Base-by-base conservation (phyloP, 2,329 filamentous ascomycete genomes). In the Beauveria pseudobassiana region DNA sequence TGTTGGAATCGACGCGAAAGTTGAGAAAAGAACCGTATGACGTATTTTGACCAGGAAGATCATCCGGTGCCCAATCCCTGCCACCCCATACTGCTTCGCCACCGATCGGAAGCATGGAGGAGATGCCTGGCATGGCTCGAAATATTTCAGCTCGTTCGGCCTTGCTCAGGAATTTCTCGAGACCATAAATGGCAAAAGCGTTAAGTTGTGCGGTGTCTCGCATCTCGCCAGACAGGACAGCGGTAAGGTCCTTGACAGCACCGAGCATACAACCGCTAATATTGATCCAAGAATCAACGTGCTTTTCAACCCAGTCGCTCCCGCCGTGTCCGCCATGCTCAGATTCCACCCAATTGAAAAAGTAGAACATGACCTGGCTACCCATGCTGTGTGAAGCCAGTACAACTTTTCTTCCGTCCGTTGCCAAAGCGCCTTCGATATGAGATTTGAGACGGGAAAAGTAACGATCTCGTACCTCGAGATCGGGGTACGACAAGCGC, bases 231-330 rank as follows among this genome's bases (percentile, higher is more conserved):
- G 93, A 97, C 1, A 99, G 80, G 0, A 98, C 84, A 0, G 95
- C 93, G 0, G 95, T 90, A 42, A 98, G 77, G 63, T 90, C 93
- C 76, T 99, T 99, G 62, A 92, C 81, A 2, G 95, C 92, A 16
- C 95, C 95, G 6, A 99, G 86, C 93, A 99, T 97, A 75, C 93
- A 99, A 6, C 95, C 95, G 67, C 90, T 95, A 69, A 99, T 92
- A 73, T 99, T 99, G 78, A 99, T 96, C 93, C 96, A 99, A 3
- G 91, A 89, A 66, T 96, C 95, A 57, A 99, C 81, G 70, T 97
- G 84, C 20, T 82, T 83, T 63, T 99, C 93, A 0, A 99, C 93
- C 95, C 95, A 99, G 59, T 86, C 83, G 43, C 87, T 81, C 1
- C 95, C 93, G 1, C 92, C 93, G 22, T 86, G 85, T 5, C 95